Evolutionary conservation across 345 rosid genomes (phyloP).

Genomic region (Brassica napus): DNA sequence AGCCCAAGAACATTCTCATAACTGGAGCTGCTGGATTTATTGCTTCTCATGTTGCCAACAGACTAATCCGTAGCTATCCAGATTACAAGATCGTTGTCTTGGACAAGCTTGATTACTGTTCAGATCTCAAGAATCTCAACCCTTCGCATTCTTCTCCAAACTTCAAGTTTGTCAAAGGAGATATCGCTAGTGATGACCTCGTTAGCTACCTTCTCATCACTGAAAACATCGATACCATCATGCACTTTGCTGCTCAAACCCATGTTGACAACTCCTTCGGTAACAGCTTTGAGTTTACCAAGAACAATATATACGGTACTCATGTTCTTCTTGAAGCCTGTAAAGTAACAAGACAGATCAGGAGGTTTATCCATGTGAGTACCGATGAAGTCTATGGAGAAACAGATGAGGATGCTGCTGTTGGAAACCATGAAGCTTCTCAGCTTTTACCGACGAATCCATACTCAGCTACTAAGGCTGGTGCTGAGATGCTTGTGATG

Average conservation of each 20-base stretch:
- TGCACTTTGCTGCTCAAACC: conserved; percentile 72
- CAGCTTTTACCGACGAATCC: conserved; percentile 68
- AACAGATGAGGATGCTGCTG: conserved; percentile 58
- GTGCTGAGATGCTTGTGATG: conserved; percentile 73
- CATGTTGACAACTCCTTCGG: conserved; percentile 74
- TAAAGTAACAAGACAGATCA: conserved; percentile 53
- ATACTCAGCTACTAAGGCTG: conserved; percentile 68
- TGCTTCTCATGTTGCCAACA: conserved; percentile 58
- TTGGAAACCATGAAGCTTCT: conserved; percentile 65
- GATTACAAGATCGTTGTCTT: conserved; percentile 58
- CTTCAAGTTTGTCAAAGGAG: conserved; percentile 62
- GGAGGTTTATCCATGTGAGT: conserved; percentile 68
- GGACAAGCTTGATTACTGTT: conserved; percentile 70
- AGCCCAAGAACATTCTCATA: conserved; percentile 58
- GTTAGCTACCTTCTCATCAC: conserved; percentile 52
- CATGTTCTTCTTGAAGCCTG: conserved; percentile 73
- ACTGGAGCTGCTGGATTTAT: conserved; percentile 77
- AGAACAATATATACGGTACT: conserved; percentile 63
- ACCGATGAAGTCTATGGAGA: conserved; percentile 73
- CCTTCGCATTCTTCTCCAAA: conserved; percentile 50
- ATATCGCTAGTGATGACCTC: conserved; percentile 58
- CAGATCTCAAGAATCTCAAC: conserved; percentile 53
- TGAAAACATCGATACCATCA: conserved; percentile 57
- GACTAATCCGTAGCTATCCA: conserved; percentile 51
- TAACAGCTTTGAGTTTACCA: conserved; percentile 63